Conservation (phyloP, 768 basidiomycete genomes). For the Trametopsis cervina region DNA sequence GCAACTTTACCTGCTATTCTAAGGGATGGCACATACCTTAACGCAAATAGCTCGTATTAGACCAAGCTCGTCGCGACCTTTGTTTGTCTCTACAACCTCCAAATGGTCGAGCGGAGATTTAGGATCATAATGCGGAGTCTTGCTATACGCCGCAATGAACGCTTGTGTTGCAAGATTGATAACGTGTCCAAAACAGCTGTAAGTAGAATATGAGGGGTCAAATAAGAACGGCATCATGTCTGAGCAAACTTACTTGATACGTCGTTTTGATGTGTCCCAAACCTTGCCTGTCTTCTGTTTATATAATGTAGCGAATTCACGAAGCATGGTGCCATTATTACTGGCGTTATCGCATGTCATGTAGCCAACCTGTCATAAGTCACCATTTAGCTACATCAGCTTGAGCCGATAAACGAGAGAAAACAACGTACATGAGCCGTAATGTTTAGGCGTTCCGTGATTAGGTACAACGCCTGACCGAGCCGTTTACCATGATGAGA, state of each 20-base stretch:
- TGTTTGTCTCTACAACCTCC: not conserved
- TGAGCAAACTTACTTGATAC: slow-evolving; percentile 13
- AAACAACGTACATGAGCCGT: slow-evolving; percentile 23
- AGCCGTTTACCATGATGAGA: slow-evolving; percentile 30
- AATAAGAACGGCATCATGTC: not conserved
- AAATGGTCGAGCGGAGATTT: slow-evolving; percentile 12
- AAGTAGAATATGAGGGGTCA: not conserved
- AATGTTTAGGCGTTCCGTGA: slow-evolving; percentile 23
- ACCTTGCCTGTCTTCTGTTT: slow-evolving; percentile 1
- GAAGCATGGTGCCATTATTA: slow-evolving; percentile 32
- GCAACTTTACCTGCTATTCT: no score
- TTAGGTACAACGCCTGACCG: slow-evolving; percentile 32
- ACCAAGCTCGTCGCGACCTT: slow-evolving; percentile 21
- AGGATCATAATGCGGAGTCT: slow-evolving; percentile 22
- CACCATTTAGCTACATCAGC: no score
- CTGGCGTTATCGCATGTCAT: slow-evolving; percentile 32
- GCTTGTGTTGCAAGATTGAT: slow-evolving; percentile 29
- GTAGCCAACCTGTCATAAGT: slow-evolving; percentile 29
- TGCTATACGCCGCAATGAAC: slow-evolving; percentile 20
- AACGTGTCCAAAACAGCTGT: slow-evolving; percentile 27
- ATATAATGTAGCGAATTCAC: slow-evolving; percentile 16
- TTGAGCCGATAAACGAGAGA: no score
- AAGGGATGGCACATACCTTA: slow-evolving; percentile 17
- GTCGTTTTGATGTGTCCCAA: slow-evolving; percentile 6
- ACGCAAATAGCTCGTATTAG: slow-evolving; percentile 21